Evolutionary conservation across 1,284 basidiomycete species (phyloP).

Genomic region (Abortiporus biennis): DNA sequence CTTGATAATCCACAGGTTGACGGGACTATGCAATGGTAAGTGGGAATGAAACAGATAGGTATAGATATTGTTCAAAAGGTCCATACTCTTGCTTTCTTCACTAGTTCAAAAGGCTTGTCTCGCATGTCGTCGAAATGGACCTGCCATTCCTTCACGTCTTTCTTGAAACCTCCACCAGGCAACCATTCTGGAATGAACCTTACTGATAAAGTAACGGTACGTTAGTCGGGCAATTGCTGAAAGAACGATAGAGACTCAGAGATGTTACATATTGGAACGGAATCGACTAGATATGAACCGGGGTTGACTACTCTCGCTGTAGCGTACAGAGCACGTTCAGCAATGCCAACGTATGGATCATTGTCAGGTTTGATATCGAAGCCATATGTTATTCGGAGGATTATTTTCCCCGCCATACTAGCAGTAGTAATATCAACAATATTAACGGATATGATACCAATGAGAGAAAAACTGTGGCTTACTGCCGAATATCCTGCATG

Average conservation of each 20-base stretch:
- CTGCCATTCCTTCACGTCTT: slow-evolving; percentile 31
- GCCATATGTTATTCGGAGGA: slow-evolving; percentile 19
- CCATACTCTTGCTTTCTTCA: no score
- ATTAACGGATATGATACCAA: background rate
- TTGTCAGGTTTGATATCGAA: slow-evolving; percentile 16
- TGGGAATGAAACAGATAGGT: background rate
- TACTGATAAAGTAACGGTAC: slow-evolving; percentile 13
- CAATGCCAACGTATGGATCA: slow-evolving; percentile 18
- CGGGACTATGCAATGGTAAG: background rate
- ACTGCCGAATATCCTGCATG: slow-evolving; percentile 21
- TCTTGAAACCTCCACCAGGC: slow-evolving; percentile 34
- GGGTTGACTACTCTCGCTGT: slow-evolving; percentile 13
- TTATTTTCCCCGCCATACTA: slow-evolving; percentile 18
- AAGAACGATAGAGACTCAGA: background rate
- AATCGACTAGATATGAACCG: slow-evolving; percentile 19
- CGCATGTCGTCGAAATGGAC: slow-evolving; percentile 6
- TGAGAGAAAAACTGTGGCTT: slow-evolving; percentile 8
- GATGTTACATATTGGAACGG: slow-evolving; percentile 18
- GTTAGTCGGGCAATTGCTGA: background rate
- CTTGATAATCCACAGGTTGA: no score
- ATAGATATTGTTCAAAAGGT: slow-evolving; percentile 3
- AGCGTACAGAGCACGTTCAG: slow-evolving; percentile 14
- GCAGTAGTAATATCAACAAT: background rate
- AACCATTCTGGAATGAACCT: slow-evolving; percentile 32
- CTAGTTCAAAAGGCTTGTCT: slow-evolving; percentile 6